Evolutionary conservation across 108 stramenopile species (phyloP), one percentile per base, ranked within the genome.

Genomic region (Pseudonitzschia multiseries): DNA sequence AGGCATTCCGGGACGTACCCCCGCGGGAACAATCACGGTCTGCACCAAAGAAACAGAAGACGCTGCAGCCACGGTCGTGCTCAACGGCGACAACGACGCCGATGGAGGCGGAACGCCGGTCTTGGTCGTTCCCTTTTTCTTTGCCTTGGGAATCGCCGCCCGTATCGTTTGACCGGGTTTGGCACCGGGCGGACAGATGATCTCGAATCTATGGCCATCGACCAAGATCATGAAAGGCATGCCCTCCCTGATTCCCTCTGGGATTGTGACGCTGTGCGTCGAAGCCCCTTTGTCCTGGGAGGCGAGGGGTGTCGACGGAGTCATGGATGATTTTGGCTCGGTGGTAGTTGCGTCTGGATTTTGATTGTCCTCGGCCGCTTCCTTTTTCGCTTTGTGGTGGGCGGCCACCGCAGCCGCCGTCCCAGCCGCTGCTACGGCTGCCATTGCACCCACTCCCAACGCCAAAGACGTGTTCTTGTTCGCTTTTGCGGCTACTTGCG

Each of bases 171-270:
- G 89, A 29, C 95, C 96, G 1, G 89, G 81, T 5, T 72, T 51
- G 26, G 94, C 93, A 72, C 94, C 93, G 6, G 72, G 66, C 22
- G 96, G 96, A 72, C 95, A 97, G 17, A 88, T 94, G 15, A 97
- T 93, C 62, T 93, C 71, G n/a, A 96, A 92, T 9, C 93, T 83
- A 6, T 93, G 87, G 21, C 96, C 96, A 18, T 87, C 87, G 3
- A 94, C 96, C 63, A 93, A 36, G 9, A 97, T 68, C 15, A 91
- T 89, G 74, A 97, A 97, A 6, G 93, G 86, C 32, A 87, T 81
- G 21, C 96, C 96, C 1, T 93, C 87, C 42, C 73, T 52, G 28
- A 95, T 92, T 0, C 92, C 91, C 59, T 70, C 62, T 56, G 96
- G 96, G 0, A 97, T 93, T 22, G 82, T 70, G 29, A 97, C 94